phyloP scores from a whole-genome alignment of 768 basidiomycete genomes.

The Mycena alexandri region DNA sequence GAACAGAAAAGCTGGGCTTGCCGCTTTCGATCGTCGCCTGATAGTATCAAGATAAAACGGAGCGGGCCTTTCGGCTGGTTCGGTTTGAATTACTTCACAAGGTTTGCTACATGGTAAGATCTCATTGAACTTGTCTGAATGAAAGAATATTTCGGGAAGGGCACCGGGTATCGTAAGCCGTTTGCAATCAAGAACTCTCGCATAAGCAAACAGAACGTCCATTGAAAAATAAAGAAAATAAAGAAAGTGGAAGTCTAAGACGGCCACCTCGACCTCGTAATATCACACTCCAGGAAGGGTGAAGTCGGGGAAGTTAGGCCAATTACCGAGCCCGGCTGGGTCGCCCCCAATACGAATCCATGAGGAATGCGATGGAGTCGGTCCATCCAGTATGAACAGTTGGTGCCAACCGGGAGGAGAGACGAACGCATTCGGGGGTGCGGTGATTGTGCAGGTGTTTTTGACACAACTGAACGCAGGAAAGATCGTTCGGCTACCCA shows the following conservation, averaged over 20 bases:
- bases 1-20: conserved; percentile 47
- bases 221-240: too few species aligned
- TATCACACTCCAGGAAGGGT: conserved; percentile 24
- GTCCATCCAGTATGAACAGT: conserved; percentile 68
- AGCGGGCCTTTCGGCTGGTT: too few species aligned
- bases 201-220: too few species aligned
- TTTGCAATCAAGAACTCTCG: too few species aligned
- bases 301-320: conserved; percentile 49
- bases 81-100: too few species aligned
- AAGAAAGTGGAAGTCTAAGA: conserved; percentile 8
- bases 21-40: too few species aligned
- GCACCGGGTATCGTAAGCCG: too few species aligned
- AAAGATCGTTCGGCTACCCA: conserved; percentile 64
- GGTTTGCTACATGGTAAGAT: too few species aligned
- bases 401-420: conserved; percentile 69
- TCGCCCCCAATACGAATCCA: conserved; percentile 70
- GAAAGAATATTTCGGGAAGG: too few species aligned
- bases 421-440: conserved; percentile 63
- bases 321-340: conserved; percentile 62
- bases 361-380: conserved; percentile 64
- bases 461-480: conserved; percentile 65
- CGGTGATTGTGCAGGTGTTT: conserved; percentile 67
- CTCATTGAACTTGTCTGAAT: too few species aligned
- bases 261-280: conserved; percentile 16
- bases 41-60: too few species aligned